phyloP scores from a whole-genome alignment of 495 filamentous ascomycete species.

The Bombardia bombarda region DNA sequence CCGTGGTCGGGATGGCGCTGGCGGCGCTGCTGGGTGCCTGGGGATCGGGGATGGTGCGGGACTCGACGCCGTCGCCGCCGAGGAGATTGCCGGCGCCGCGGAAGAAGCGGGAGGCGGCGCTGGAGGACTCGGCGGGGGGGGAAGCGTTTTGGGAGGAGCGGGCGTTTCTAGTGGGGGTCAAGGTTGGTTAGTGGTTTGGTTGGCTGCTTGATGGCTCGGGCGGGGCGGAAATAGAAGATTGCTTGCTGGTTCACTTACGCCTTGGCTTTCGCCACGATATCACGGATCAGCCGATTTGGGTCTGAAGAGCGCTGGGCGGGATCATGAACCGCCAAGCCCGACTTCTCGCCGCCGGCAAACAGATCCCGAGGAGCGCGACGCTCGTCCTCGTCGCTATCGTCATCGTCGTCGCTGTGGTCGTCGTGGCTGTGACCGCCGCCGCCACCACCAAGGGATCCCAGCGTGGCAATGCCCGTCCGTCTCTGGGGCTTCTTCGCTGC shows the following conservation, averaged over 20 bases:
- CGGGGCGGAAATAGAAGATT: too few relatives aligned
- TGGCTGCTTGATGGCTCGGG: too few relatives aligned
- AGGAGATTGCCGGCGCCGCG: constrained; percentile 77
- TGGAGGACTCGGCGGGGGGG: too few relatives aligned
- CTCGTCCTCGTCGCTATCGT: constrained; percentile 55
- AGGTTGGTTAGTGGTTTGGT: too few relatives aligned
- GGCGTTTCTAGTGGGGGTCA: too few relatives aligned
- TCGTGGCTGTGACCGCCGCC: constrained; percentile 37
- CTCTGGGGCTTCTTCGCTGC: constrained; percentile 34
- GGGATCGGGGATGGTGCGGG: constrained; percentile 61
- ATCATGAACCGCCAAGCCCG: constrained; percentile 89
- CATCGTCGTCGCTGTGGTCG: constrained; percentile 48
- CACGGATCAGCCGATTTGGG: constrained; percentile 58
- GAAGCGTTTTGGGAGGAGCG: too few relatives aligned
- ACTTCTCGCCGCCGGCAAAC: constrained; percentile 95
- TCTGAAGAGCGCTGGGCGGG: constrained; percentile 50
- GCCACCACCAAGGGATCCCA: constrained; percentile 49
- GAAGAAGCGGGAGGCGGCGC: too few relatives aligned
- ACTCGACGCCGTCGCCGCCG: constrained; percentile 82
- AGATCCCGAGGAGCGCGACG: constrained; percentile 65
- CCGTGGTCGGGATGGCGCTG: constrained; percentile 26
- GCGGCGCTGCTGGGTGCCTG: too few relatives aligned
- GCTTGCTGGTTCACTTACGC: too few relatives aligned
- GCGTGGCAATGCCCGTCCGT: constrained; percentile 47
- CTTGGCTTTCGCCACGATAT: constrained; percentile 77